These are phyloP conservation scores for Capsicum pubescens DNA, from an alignment of 257 asterid genomes.

Conservation along the genomic window DNA sequence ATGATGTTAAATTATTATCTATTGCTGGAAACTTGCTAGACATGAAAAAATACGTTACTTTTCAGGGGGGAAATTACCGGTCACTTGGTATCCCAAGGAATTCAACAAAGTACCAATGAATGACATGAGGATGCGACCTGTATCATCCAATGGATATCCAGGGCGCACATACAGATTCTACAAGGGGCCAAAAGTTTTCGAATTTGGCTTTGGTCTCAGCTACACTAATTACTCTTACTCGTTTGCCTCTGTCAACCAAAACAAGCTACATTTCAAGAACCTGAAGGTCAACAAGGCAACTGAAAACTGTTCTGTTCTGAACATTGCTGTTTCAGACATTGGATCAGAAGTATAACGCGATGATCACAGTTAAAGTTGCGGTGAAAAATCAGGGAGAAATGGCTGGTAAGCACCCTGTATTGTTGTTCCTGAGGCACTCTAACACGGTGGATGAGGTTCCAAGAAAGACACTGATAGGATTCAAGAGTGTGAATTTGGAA, in stretches of 20 bases:
- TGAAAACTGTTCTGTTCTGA: conserved; percentile 16
- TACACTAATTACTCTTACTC: conserved; percentile 56
- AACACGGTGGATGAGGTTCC: conserved; percentile 40
- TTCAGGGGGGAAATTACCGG: conserved; percentile 75
- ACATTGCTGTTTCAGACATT: conserved; percentile 44
- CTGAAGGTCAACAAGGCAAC: background rate
- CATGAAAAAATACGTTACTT: background rate
- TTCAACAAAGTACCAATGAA: conserved; percentile 64
- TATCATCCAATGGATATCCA: conserved; percentile 59
- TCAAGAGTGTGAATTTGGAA: conserved; percentile 49
- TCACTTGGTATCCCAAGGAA: conserved; percentile 73
- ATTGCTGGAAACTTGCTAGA: background rate
- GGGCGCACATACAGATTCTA: conserved; percentile 79
- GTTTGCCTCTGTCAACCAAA: conserved; percentile 42
- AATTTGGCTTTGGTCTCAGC: conserved; percentile 74
- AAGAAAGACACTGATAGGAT: conserved; percentile 56
- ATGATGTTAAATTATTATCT: background rate
- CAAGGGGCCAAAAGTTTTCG: conserved; percentile 58
- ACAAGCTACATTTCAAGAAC: conserved; percentile 37
- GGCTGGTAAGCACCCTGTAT: conserved; percentile 57
- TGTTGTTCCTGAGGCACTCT: conserved; percentile 46
- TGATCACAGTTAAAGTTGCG: conserved; percentile 46
- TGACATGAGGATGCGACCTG: conserved; percentile 76
- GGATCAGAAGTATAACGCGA: conserved; percentile 33
- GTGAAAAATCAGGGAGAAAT: conserved; percentile 51